These are phyloP conservation scores for Populus hybrid DNA, from an alignment of 441 rosid species.

Conservation along the genomic window DNA sequence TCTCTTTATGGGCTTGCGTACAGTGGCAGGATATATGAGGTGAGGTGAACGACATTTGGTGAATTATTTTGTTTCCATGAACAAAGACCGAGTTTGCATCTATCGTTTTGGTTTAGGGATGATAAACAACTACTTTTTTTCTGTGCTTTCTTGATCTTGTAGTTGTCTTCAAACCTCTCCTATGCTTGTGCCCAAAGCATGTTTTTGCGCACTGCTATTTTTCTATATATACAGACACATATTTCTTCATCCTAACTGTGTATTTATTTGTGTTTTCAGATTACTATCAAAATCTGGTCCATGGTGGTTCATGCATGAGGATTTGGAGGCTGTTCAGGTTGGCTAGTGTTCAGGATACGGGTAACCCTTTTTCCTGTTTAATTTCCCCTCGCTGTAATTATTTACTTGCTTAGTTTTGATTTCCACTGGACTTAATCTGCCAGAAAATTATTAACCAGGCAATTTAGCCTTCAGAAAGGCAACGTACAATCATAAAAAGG, in stretches of 20 bases:
- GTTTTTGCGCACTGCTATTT: neutral
- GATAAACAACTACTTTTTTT: neutral
- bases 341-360: conserved; percentile 15
- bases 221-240: neutral
- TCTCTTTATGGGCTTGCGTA: conserved; percentile 80
- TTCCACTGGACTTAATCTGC: neutral
- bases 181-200: neutral
- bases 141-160: too few relatives aligned
- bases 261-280: conserved; percentile 29
- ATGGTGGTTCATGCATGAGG: conserved; percentile 86
- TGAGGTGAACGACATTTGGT: conserved; percentile 19
- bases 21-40: conserved; percentile 76
- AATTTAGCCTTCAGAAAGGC: neutral
- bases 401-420: neutral
- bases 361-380: neutral
- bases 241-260: neutral
- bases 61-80: neutral
- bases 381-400: neutral
- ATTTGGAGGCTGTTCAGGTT: conserved; percentile 37
- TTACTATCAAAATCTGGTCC: conserved; percentile 64
- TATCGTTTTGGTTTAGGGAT: neutral
- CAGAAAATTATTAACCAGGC: neutral
- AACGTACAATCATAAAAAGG: neutral
- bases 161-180: neutral
- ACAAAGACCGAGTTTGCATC: neutral